A percentile compares a stretch with the other conserved stretches of the same genome.
These are phyloP conservation scores for Trypanosoma melophagium DNA, from an alignment of 208 protist genomes.

Conservation along the genomic window DNA sequence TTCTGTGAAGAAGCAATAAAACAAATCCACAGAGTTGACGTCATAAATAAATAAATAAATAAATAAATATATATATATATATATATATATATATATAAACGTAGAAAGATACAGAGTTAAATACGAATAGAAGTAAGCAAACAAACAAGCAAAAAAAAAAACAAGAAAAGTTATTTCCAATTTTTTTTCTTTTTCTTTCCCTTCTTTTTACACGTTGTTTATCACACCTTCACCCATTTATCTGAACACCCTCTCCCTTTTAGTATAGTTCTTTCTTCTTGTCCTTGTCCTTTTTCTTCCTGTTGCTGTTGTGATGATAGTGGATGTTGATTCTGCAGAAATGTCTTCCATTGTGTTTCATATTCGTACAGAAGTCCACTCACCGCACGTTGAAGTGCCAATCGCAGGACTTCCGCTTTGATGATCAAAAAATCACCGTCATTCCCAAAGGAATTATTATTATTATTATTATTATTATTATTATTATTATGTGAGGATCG, in stretches of 20 bases:
- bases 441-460: background rate
- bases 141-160: conserved; percentile 4
- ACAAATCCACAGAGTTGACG: background rate
- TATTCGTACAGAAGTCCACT: conserved; percentile 14
- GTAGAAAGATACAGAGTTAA: background rate
- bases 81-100: background rate
- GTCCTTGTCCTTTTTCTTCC: background rate
- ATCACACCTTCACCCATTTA: background rate
- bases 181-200: conserved; percentile 5
- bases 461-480: background rate
- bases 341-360: conserved; percentile 23
- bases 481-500: no score
- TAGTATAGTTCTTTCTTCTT: background rate
- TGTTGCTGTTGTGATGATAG: no score
- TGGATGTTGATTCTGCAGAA: conserved; percentile 8
- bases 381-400: conserved; percentile 7
- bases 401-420: background rate
- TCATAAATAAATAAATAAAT: conserved; percentile 11
- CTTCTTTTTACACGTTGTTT: background rate
- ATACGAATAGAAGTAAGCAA: background rate
- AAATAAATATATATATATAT: background rate
- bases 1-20: no score
- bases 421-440: background rate
- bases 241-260: background rate
- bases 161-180: background rate